Base-by-base conservation (phyloP, 805 yeast species). In the Teunomyces aglyptinius region DNA sequence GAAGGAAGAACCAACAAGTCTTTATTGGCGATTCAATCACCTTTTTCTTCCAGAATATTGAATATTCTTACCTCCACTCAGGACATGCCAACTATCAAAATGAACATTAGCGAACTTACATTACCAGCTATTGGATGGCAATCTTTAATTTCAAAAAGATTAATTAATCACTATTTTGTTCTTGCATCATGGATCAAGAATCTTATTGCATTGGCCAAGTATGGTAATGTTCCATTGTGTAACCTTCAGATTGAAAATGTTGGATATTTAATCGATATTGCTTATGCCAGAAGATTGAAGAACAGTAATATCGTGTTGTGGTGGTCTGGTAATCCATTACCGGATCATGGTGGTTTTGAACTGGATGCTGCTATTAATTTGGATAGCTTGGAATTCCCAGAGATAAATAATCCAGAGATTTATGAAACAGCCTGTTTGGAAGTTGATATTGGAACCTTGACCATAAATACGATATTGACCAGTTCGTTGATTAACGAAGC, bases 81-180 rank as follows among this genome's bases (percentile, higher is more conserved):
- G 6, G 82, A 78, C 16, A 75, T 85, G 53, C 95, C 96, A 3
- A 71, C 81, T 1, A 67, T 90, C 31, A 76, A 75, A 47, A 77
- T 86, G 78, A 71, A 76, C 15, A 71, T 80, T 16, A 75, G 80
- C 38, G 87, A 83, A 53, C 58, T 81, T 15, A 68, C 80, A 1
- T 63, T 86, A 26, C 90, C 92, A 8, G 84, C 91, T 4, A 67
- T 91, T 43, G 85, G 90, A 3, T 90, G 97, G 96, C 94, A 89
- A 60, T 63, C 79, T 1, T 69, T 81, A 11, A 74, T 89, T 6
- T 70, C 83, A 45, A 83, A 82, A 51, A 70, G 89, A 51, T 69
- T 89, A 3, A 73, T 84, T 35, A 84, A 83, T 54, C 90, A 86
- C 52, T 82, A 82, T 61, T 73, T 92, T 38, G 81, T 88, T 0